Conservation (phyloP, 106 monocot species). For the Acanthochlamys bracteata region DNA sequence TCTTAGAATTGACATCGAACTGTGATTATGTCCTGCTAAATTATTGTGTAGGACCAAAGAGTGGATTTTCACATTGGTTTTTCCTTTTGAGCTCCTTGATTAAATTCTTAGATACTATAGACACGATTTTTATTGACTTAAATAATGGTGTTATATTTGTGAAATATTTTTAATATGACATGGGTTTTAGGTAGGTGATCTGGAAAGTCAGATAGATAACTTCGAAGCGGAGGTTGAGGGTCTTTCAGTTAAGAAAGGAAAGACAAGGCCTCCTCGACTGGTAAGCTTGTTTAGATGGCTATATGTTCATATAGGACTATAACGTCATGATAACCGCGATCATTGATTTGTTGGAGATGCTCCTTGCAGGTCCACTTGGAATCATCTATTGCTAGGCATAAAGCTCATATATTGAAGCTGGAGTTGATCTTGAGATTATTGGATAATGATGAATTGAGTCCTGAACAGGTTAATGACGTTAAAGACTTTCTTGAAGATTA, state of each 20-base stretch:
- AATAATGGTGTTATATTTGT: not conserved
- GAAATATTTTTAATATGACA: not conserved
- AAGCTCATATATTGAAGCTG: conserved; percentile 93
- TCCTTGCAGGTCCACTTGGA: conserved; percentile 72
- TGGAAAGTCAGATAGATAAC: conserved; percentile 84
- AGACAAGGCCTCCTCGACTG: conserved; percentile 77
- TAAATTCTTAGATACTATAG: not conserved
- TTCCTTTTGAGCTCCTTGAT: no score
- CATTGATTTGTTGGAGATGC: not conserved
- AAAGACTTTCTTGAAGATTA: conserved; percentile 97
- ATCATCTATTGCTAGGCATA: conserved; percentile 79
- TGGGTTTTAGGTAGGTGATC: conserved; percentile 66
- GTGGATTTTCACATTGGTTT: no score
- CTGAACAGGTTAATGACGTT: conserved; percentile 95
- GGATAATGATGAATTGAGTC: conserved; percentile 97
- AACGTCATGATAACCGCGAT: not conserved
- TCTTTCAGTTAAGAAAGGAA: conserved; percentile 93
- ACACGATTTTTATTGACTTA: not conserved
- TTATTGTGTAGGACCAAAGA: no score
- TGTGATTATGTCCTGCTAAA: no score
- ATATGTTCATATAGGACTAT: not conserved
- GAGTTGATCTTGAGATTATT: conserved; percentile 90
- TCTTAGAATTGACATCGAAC: no score
- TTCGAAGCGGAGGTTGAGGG: conserved; percentile 96
- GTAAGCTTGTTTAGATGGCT: conserved; percentile 20